Evolutionary conservation across 139 green algal genomes (phyloP), one percentile per base, ranked within the genome.

Genomic region (Ettlia oleoabundans): DNA sequence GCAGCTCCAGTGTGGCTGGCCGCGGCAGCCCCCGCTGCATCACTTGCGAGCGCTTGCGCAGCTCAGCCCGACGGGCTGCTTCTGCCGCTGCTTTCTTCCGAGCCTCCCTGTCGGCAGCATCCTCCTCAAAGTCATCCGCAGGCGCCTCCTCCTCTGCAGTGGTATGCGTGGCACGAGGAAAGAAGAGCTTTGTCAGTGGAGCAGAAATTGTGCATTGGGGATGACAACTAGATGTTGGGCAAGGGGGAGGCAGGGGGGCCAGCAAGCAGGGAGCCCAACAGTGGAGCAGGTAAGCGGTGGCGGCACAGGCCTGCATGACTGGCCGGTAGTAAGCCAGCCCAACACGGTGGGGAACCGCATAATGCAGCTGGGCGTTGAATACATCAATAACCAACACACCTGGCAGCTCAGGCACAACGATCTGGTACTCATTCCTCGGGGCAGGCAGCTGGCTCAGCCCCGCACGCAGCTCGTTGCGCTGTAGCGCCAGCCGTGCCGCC

Each of bases 341-440:
- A n/a, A n/a, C n/a, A n/a, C n/a, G n/a, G n/a, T n/a, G n/a, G n/a
- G n/a, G n/a, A n/a, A n/a, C n/a, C n/a, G n/a, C n/a, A n/a, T n/a
- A n/a, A n/a, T n/a, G n/a, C n/a, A n/a, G n/a, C n/a, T n/a, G n/a
- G n/a, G n/a, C n/a, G n/a, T n/a, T n/a, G n/a, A n/a, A n/a, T n/a
- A n/a, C n/a, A n/a, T n/a, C n/a, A n/a, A n/a, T n/a, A n/a, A n/a
- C n/a, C n/a, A n/a, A n/a, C n/a, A 84, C 86, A 47, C 83, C 82
- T n/a, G 82, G 63, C 71, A 92, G 43, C 68, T 94, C 91, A 9
- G 93, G 94, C 70, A 94, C 85, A 53, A 88, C 88, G 15, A 98
- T 85, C 80, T 90, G 81, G 86, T 98, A 99, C 91, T 98, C 95
- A 78, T 98, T 97, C 74, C 94, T 84, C 9, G 96, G 96, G 19